A percentile compares a stretch with the other conserved stretches of the same genome.
phyloP scores from a whole-genome alignment of 1,284 basidiomycete species.

The Ustilago shanxiensis region DNA sequence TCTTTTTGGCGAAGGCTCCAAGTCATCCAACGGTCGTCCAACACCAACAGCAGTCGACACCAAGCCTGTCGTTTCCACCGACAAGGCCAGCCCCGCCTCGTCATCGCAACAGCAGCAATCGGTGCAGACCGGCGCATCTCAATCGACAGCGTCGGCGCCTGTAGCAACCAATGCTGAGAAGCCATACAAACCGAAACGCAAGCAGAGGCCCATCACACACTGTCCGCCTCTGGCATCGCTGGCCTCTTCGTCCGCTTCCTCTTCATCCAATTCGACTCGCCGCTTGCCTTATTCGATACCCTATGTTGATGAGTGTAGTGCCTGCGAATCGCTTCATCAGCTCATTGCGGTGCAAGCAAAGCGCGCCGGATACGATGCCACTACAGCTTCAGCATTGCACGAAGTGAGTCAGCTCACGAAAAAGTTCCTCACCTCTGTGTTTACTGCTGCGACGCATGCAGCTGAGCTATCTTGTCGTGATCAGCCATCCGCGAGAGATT shows the following conservation, averaged over 20 bases:
- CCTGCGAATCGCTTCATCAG: slow-evolving; percentile 25
- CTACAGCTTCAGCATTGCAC: slow-evolving; percentile 40
- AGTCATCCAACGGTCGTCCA: slow-evolving; percentile 8
- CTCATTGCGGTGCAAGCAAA: slow-evolving; percentile 45
- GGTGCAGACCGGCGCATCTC: background rate
- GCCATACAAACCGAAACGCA: slow-evolving; percentile 38
- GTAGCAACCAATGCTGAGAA: slow-evolving; percentile 6
- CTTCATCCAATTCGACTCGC: background rate
- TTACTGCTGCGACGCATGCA: slow-evolving; percentile 41
- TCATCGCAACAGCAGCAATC: slow-evolving; percentile 7
- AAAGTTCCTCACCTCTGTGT: slow-evolving; percentile 46
- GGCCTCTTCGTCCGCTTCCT: slow-evolving; percentile 26
- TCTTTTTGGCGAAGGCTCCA: slow-evolving; percentile 28
- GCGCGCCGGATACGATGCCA: slow-evolving; percentile 41
- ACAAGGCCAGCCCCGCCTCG: background rate
- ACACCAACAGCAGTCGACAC: slow-evolving; percentile 20
- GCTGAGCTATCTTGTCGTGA: slow-evolving; percentile 38
- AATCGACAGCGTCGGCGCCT: background rate
- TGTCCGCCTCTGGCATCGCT: slow-evolving; percentile 19
- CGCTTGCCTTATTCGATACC: slow-evolving; percentile 28
- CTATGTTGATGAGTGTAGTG: slow-evolving; percentile 30
- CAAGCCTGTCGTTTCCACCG: slow-evolving; percentile 1
- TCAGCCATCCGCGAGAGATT: slow-evolving; percentile 43
- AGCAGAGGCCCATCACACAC: slow-evolving; percentile 34
- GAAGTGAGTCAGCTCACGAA: slow-evolving; percentile 43